Percentiles rank a stretch among this genome's conserved stretches.
Evolutionary conservation across 2,329 filamentous ascomycete species (phyloP).

Genomic region (Gremmenia infestans): DNA sequence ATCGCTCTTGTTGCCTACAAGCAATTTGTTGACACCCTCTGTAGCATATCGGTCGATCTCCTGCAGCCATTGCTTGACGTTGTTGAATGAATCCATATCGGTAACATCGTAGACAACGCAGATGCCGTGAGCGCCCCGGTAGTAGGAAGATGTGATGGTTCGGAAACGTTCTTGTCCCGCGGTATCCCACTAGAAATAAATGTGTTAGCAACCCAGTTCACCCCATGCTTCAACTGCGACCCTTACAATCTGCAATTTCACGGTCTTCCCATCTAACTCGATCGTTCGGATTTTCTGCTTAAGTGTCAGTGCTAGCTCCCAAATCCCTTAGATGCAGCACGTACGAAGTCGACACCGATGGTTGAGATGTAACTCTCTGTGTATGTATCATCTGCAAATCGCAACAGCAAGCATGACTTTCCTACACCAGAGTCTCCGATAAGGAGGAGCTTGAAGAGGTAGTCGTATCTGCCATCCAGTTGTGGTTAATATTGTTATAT

Average conservation of each 20-base stretch:
- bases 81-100: conserved; percentile 99
- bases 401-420: conserved; percentile 97
- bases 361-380: conserved; percentile 99
- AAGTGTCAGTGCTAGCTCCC: conserved; percentile 29
- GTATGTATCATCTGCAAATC: conserved; percentile 98
- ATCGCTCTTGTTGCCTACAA: conserved; percentile 99
- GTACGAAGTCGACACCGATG: conserved; percentile 97
- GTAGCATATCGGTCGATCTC: conserved; percentile 99
- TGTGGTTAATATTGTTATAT: conserved; percentile 22
- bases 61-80: conserved; percentile 99
- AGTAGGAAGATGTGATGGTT: conserved; percentile 99
- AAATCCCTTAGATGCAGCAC: conserved; percentile 30
- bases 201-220: conserved; percentile 26
- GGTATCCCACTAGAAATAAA: conserved; percentile 78
- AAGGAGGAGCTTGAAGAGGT: conserved; percentile 99
- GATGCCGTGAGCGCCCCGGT: conserved; percentile 97
- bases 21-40: conserved; percentile 98
- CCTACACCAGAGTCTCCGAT: conserved; percentile 99
- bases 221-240: neutral
- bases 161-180: conserved; percentile 99
- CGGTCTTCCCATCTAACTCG: conserved; percentile 98
- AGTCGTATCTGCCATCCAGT: conserved; percentile 78
- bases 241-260: conserved; percentile 97
- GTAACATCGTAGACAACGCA: conserved; percentile 99
- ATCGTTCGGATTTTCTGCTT: conserved; percentile 97